Evolutionary conservation across 2,329 filamentous ascomycete genomes (phyloP), one percentile per base, ranked within the genome.

Genomic region (Trichoderma atrobrunneum): DNA sequence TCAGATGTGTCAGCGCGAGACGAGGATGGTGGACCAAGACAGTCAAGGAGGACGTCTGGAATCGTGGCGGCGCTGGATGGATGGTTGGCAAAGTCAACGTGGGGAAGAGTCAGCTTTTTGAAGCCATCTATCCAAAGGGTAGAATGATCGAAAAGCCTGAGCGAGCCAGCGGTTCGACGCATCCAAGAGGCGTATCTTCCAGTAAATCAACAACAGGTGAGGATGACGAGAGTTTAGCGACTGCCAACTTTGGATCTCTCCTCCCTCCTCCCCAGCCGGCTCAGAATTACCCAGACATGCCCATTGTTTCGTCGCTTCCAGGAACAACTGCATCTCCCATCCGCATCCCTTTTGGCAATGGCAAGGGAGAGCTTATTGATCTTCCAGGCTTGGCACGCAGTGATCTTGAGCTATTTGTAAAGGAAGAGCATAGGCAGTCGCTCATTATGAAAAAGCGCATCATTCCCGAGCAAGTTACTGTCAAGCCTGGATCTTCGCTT

Each of bases 51-150:
- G 91, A 95, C 62, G 94, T 99, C 61, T 95, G 90, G 87, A 84
- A 90, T 57, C 89, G 93, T 63, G 94, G 94, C 5, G 95, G 95
- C 5, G 96, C 91, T 18, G 91, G 93, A 18, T 99, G 96, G 95
- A 91, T 99, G 86, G 92, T 99, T 3, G 96, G 96, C n/a, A 98
- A 97, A 81, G 94, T 94, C 74, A 99, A 99, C 78, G 97, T 98
- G 3, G 97, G 96, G 28, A 99, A 99, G 82, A 98, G 95, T 77
- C 92, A 92, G 78, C 87, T 99, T 2, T 97, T 98, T 73, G 91
- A 96, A 76, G 88, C 90, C 5, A 90, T 98, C 8, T 97, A 95
- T 77, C 95, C 97, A 5, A 95, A 92, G 85, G 90, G 90, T 30
- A 86, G 86, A 43, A 87, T 85, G 82, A 85, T 82, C 72, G 75